Percentiles rank a stretch among this genome's conserved stretches.
These are phyloP conservation scores for Talaromyces sp. DNA, from an alignment of 2,329 filamentous ascomycete genomes.

Conservation along the genomic window DNA sequence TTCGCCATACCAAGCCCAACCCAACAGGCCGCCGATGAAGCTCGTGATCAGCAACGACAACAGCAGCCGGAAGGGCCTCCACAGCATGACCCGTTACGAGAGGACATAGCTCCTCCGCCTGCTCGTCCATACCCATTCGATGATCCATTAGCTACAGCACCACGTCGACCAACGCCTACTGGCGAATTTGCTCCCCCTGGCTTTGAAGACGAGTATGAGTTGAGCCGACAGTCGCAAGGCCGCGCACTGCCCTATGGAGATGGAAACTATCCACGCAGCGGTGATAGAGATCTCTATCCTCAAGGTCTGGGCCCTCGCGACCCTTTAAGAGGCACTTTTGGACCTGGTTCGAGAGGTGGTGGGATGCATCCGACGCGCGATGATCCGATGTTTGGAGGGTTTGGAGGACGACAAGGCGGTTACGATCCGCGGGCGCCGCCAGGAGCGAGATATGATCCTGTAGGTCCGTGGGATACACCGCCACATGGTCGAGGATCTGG, in stretches of 20 bases:
- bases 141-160: conserved; percentile 60
- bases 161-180: conserved; percentile 62
- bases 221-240: conserved; percentile 64
- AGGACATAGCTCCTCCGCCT: conserved; percentile 55
- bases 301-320: conserved; percentile 81
- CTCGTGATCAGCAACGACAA: conserved; percentile 36
- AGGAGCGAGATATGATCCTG: conserved; percentile 86
- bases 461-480: conserved; percentile 65
- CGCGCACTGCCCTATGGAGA: conserved; percentile 42
- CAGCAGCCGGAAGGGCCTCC: conserved; percentile 40
- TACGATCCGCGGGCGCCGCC: conserved; percentile 75
- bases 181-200: conserved; percentile 79
- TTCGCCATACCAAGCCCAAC: conserved; percentile 68
- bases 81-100: conserved; percentile 49
- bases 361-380: conserved; percentile 98
- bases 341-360: conserved; percentile 59
- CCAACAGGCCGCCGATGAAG: conserved; percentile 74
- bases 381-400: conserved; percentile 70
- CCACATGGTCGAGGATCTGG: conserved; percentile 45
- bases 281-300: conserved; percentile 83
- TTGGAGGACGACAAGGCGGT: conserved; percentile 49
- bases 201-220: conserved; percentile 90
- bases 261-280: conserved; percentile 65
- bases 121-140: conserved; percentile 66
- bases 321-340: conserved; percentile 67